Evolutionary conservation across 345 rosid species (phyloP).

Genomic region (Aegle marmelos): DNA sequence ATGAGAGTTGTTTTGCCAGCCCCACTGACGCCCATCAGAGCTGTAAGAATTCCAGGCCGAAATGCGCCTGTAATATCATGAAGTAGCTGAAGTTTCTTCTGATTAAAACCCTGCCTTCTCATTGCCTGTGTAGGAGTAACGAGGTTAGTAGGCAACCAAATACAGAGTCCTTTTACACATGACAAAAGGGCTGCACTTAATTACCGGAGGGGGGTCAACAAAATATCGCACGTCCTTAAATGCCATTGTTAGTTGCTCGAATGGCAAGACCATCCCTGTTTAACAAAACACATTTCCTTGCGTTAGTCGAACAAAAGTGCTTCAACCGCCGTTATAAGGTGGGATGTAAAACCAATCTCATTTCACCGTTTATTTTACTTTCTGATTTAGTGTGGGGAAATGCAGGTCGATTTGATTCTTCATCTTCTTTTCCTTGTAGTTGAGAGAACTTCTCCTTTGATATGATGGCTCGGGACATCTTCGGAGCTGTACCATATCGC

Average conservation of each 20-base stretch:
- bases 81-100: conserved; percentile 58
- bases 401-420: background rate
- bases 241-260: conserved; percentile 38
- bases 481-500: conserved; percentile 37
- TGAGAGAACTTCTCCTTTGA: conserved; percentile 32
- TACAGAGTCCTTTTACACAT: background rate
- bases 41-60: conserved; percentile 63
- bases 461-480: conserved; percentile 40
- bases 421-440: conserved; percentile 15
- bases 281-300: conserved; percentile 8
- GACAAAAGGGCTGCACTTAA: background rate
- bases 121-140: conserved; percentile 24
- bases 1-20: conserved; percentile 74
- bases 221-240: conserved; percentile 42
- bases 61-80: conserved; percentile 48
- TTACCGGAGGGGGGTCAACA: conserved; percentile 46
- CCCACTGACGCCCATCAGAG: conserved; percentile 70
- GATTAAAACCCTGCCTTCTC: conserved; percentile 30
- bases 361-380: conserved; percentile 3
- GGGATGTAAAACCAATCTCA: background rate
- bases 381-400: background rate
- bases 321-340: conserved; percentile 2
- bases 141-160: background rate
- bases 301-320: background rate
- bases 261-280: conserved; percentile 46